A percentile compares a stretch with the other conserved stretches of the same genome.
phyloP scores from a whole-genome alignment of 2,329 filamentous ascomycete genomes.

The Huntiella moniliformis region DNA sequence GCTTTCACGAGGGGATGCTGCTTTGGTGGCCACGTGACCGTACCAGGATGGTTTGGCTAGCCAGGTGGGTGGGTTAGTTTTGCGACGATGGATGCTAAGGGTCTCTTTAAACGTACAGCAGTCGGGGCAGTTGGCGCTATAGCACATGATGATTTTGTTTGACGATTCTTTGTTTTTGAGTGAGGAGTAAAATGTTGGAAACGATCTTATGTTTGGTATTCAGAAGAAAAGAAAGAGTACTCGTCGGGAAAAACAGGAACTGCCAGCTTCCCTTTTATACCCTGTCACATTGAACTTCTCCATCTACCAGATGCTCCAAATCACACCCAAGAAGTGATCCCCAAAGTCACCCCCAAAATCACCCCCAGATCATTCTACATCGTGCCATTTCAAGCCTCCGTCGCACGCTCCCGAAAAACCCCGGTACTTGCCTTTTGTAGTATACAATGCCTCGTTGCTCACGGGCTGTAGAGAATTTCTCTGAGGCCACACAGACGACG shows the following conservation, averaged over 20 bases:
- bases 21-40: conserved; percentile 27
- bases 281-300: too few relatives aligned
- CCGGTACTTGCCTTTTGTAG: too few relatives aligned
- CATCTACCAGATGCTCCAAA: too few relatives aligned
- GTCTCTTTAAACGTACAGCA: conserved; percentile 12
- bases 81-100: not conserved
- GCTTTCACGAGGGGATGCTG: conserved; percentile 22
- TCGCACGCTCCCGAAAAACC: too few relatives aligned
- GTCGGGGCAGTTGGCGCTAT: conserved; percentile 14
- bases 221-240: not conserved
- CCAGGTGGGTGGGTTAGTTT: not conserved
- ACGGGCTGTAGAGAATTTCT: too few relatives aligned
- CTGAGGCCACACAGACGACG: too few relatives aligned
- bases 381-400: not conserved
- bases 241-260: too few relatives aligned
- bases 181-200: not conserved
- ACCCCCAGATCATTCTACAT: not conserved
- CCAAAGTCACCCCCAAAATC: not conserved
- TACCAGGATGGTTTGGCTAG: conserved; percentile 31
- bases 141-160: conserved; percentile 14
- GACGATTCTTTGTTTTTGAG: too few relatives aligned
- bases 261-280: too few relatives aligned
- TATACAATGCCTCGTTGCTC: too few relatives aligned
- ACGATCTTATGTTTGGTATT: not conserved
- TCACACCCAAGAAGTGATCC: too few relatives aligned